A percentile compares a stretch with the other conserved stretches of the same genome.
Evolutionary conservation across 2,329 filamentous ascomycete genomes (phyloP).

Genomic region (Paraphaeosphaeria sporulosa): DNA sequence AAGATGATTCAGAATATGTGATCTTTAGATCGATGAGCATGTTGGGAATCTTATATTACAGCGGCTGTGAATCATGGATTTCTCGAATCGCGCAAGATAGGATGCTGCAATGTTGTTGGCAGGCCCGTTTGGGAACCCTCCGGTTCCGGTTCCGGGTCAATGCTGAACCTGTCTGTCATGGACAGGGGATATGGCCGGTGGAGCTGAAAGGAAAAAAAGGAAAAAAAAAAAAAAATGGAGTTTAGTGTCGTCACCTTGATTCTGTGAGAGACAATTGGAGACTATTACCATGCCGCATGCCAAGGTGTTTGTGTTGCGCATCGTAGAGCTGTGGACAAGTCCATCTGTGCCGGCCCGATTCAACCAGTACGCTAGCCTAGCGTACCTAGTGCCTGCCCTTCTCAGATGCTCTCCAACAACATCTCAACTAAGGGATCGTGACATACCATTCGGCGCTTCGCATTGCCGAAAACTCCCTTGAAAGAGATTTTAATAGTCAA

Average conservation of each 20-base stretch:
- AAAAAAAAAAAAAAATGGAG: not conserved
- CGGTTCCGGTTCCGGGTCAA: conserved; percentile 16
- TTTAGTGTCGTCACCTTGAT: not conserved
- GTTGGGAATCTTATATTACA: not conserved
- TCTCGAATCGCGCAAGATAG: not conserved
- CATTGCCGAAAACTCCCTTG: not conserved
- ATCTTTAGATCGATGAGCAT: not conserved
- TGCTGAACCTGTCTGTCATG: not conserved
- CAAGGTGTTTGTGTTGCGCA: not conserved
- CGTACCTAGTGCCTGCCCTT: not conserved
- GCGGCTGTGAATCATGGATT: not conserved
- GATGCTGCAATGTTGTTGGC: not conserved
- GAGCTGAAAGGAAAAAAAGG: no score
- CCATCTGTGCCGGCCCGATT: not conserved
- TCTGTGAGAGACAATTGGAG: not conserved
- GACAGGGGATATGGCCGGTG: not conserved
- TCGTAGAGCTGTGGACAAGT: not conserved
- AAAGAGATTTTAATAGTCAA: not conserved
- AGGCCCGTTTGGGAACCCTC: conserved; percentile 2
- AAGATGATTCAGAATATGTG: not conserved
- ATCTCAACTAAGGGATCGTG: not conserved
- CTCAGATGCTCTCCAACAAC: not conserved
- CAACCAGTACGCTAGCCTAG: not conserved
- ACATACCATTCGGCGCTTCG: not conserved
- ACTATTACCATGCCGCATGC: not conserved